Base-by-base conservation (phyloP, 2,329 filamentous ascomycete genomes). In the Ophiostoma tasmaniense region DNA sequence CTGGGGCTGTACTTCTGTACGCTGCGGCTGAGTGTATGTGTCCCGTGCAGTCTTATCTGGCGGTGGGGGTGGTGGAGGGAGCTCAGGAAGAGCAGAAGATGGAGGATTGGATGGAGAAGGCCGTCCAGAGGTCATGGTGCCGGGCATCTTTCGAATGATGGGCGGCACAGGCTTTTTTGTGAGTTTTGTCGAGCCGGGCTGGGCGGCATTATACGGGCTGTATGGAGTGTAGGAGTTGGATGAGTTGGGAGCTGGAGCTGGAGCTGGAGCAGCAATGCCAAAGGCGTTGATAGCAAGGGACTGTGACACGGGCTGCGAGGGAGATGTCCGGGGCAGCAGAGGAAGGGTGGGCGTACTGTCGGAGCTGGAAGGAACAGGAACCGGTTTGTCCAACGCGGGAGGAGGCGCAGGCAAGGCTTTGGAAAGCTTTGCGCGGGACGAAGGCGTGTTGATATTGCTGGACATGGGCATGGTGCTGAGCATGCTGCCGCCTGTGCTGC, bases 371-470 rank as follows among this genome's bases (percentile, higher is more conserved):
- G n/a, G 62, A 6, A 8, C 33, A 20, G 35, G 62, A 17, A 37
- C 62, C 5, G 33, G 65, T 39, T 59, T 66, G 25, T 69, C 67
- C 5, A 70, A 10, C 66, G 73, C 71, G 68, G 73, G 71, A 37
- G 80, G 76, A 67, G 84, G 82, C 68, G 80, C 78, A 42, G 84
- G 85, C 72, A 87, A 78, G 42, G 83, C 84, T 77, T 87, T 87
- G 75, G 84, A 86, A 77, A 84, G 85, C 75, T 84, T 83, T 73
- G 84, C 86, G 68, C 79, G 78, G 73, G 82, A 82, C 72, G 75
- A 76, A 28, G 22, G 39, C 8, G 35, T 28, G 37, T 25, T 22
- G 35, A 14, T 37, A 13, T 37, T 64, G 30, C 17, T 37, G 76
- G 76, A 75, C 69, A 70, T 45, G 42, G 69, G 77, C 30, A 35